These are phyloP conservation scores for Aegle marmelos DNA, from an alignment of 345 rosid species.

Conservation along the genomic window DNA sequence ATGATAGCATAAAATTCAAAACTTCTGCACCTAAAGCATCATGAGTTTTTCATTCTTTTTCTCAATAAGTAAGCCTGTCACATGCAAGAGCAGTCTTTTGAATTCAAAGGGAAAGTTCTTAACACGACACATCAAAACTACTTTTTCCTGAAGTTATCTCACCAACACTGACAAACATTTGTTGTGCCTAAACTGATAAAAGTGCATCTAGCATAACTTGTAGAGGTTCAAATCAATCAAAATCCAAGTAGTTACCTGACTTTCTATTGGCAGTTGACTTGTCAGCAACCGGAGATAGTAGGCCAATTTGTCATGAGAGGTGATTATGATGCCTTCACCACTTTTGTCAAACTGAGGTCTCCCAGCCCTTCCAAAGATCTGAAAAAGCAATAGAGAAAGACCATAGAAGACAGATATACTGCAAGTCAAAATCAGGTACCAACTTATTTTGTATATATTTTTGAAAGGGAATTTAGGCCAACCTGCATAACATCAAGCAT, in stretches of 20 bases:
- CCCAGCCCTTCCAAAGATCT: constrained; percentile 99
- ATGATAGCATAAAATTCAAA: not conserved
- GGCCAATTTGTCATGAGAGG: constrained; percentile 91
- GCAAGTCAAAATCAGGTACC: not conserved
- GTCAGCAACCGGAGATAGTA: constrained; percentile 89
- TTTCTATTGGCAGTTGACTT: constrained; percentile 96
- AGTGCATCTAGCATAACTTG: not conserved
- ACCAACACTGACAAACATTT: not conserved
- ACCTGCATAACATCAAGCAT: constrained; percentile 99
- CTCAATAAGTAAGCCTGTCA: not conserved
- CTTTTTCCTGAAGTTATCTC: not conserved
- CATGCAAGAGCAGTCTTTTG: not conserved
- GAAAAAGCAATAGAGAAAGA: constrained; percentile 18
- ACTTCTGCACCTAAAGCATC: not conserved
- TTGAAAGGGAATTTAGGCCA: constrained; percentile 8
- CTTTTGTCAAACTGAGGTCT: constrained; percentile 99
- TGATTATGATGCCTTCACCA: constrained; percentile 97
- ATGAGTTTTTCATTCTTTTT: not conserved
- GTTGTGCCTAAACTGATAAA: not conserved
- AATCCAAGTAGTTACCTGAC: constrained; percentile 62
- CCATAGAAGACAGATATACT: not conserved
- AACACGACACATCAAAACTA: not conserved
- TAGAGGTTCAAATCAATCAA: constrained; percentile 13
- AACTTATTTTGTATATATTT: not conserved
- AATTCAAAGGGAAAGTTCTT: not conserved